These are phyloP conservation scores for Kwoniella pini DNA, from an alignment of 768 basidiomycete species.

Conservation along the genomic window DNA sequence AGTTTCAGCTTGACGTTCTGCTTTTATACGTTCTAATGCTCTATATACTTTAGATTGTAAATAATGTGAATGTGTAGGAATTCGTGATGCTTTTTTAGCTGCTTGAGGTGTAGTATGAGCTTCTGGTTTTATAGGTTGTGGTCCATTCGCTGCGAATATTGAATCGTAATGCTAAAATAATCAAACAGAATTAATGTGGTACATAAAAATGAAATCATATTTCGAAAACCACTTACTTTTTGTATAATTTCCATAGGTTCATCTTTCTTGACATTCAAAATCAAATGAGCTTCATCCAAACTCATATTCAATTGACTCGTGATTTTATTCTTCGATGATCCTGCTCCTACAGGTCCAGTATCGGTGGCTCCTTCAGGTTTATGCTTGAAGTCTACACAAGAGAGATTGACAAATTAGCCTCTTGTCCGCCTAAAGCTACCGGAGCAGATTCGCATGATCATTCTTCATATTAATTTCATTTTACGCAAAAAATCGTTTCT, in stretches of 20 bases:
- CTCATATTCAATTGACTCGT: slow-evolving; percentile 89
- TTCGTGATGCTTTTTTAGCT: slow-evolving; percentile 39
- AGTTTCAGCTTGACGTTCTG: slow-evolving; percentile 62
- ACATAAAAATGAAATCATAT: too few species aligned
- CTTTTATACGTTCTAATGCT: slow-evolving; percentile 91
- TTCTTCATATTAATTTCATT: not conserved
- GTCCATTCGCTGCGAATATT: slow-evolving; percentile 85
- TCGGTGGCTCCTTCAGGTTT: slow-evolving; percentile 71
- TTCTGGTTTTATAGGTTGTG: slow-evolving; percentile 59
- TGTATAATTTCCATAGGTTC: slow-evolving; percentile 69
- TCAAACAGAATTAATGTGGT: too few species aligned
- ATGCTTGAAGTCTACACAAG: slow-evolving; percentile 72
- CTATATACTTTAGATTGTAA: slow-evolving; percentile 96
- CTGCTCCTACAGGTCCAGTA: slow-evolving; percentile 71
- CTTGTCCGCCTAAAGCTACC: not conserved
- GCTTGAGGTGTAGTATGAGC: slow-evolving; percentile 52
- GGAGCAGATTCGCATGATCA: not conserved
- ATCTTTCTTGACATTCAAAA: slow-evolving; percentile 80
- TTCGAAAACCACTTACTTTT: slow-evolving; percentile 63
- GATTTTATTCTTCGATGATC: slow-evolving; percentile 67
- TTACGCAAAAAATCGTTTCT: not conserved
- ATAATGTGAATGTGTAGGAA: slow-evolving; percentile 72
- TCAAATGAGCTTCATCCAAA: slow-evolving; percentile 88
- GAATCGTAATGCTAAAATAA: slow-evolving; percentile 78
- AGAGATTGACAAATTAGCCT: not conserved